Conservation (phyloP, 768 basidiomycete species). For the Podaxis rugospora region DNA sequence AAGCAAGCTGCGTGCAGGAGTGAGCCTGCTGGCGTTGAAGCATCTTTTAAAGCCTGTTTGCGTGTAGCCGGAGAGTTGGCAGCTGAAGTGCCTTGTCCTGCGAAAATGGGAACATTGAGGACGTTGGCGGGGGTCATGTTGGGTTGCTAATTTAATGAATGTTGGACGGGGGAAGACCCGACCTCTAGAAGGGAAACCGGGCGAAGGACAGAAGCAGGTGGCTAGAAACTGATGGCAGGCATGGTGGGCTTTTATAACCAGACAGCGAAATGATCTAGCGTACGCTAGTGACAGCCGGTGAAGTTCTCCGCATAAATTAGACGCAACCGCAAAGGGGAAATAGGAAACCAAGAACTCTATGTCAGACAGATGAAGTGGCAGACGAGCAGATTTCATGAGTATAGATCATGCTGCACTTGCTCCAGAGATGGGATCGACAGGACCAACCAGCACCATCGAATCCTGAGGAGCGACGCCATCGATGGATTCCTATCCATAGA, state of each 20-base stretch:
- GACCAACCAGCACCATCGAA: background rate
- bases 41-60: conserved; percentile 37
- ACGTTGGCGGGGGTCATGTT: conserved; percentile 20
- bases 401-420: background rate
- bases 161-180: background rate
- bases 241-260: conserved; percentile 1
- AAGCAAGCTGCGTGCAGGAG: conserved; percentile 44
- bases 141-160: background rate
- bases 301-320: background rate
- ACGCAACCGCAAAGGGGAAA: background rate
- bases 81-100: conserved; percentile 45
- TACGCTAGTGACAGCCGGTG: background rate
- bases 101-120: conserved; percentile 36
- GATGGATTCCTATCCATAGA: background rate
- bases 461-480: background rate
- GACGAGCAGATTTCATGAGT: background rate
- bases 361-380: background rate
- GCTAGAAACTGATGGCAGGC: background rate
- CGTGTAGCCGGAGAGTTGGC: conserved; percentile 26
- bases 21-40: conserved; percentile 33
- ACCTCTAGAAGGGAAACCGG: background rate
- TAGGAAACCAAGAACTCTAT: background rate
- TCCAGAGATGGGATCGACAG: background rate
- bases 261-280: background rate
- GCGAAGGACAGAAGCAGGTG: background rate